These are phyloP conservation scores for Turnera subulata DNA, from an alignment of 345 rosid genomes.

Conservation along the genomic window DNA sequence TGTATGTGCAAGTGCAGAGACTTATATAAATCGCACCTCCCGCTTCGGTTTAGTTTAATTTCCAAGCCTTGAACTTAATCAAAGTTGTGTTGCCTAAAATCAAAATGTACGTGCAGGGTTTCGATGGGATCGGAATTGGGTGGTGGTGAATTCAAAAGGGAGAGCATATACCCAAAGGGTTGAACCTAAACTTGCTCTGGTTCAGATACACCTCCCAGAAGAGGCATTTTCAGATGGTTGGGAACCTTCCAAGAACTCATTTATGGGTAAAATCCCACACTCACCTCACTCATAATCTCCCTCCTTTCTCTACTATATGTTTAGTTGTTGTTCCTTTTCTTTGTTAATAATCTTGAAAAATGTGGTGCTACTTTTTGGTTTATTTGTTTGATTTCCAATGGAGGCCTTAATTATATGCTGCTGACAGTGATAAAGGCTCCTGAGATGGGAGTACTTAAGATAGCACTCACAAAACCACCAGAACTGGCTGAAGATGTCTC, in stretches of 20 bases:
- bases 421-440: conserved; percentile 71
- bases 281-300: no score
- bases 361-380: no score
- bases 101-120: conserved; percentile 58
- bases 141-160: conserved; percentile 64
- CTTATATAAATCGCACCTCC: no score
- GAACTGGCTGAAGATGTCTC: conserved; percentile 54
- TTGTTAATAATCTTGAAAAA: not conserved
- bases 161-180: conserved; percentile 84
- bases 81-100: no score
- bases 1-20: no score
- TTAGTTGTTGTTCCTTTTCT: not conserved
- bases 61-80: no score
- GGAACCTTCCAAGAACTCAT: conserved; percentile 50
- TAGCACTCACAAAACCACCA: conserved; percentile 47
- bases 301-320: not conserved
- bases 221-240: conserved; percentile 60
- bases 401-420: not conserved
- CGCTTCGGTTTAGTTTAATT: no score
- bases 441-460: conserved; percentile 62
- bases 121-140: conserved; percentile 87
- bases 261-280: conserved; percentile 44
- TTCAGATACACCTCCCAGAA: conserved; percentile 51
- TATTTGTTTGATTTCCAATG: not conserved
- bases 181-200: conserved; percentile 84